Conservation (phyloP, 1,284 basidiomycete genomes). For the Melampsora abietis-canadensis region DNA sequence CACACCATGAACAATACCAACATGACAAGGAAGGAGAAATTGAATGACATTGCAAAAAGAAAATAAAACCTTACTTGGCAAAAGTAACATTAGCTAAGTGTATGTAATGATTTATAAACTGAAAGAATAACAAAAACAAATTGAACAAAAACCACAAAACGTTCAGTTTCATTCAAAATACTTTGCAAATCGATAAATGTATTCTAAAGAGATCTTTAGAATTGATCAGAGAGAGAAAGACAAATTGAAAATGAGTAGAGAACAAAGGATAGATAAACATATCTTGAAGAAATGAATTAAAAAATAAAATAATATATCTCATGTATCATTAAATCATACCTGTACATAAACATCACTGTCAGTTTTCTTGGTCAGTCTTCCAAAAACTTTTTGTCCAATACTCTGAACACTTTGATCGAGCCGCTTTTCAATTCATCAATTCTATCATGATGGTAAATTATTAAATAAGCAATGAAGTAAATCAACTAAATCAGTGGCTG, state of each 20-base stretch:
- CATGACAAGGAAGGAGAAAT: no score
- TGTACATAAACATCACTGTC: not conserved
- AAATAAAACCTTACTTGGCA: no score
- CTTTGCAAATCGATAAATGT: not conserved
- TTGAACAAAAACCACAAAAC: no score
- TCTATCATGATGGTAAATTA: conserved; percentile 1
- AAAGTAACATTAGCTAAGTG: no score
- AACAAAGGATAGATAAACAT: not conserved
- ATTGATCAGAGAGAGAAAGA: not conserved
- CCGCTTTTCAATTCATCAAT: conserved; percentile 39
- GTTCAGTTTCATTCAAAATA: no score
- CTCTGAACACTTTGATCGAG: conserved; percentile 28
- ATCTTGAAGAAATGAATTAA: not conserved
- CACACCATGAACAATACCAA: no score
- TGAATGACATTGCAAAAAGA: no score
- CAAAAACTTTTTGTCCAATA: conserved; percentile 36
- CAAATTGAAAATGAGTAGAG: not conserved
- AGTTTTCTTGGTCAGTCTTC: conserved; percentile 6
- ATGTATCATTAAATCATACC: no score
- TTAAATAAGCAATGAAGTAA: not conserved
- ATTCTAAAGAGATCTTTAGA: not conserved
- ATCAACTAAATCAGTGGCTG: not conserved
- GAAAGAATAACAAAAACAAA: no score
- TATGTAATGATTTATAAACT: no score
- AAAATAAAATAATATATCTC: no score